phyloP scores from a whole-genome alignment of 1,284 basidiomycete species.

The Ceratobasidium sp. region DNA sequence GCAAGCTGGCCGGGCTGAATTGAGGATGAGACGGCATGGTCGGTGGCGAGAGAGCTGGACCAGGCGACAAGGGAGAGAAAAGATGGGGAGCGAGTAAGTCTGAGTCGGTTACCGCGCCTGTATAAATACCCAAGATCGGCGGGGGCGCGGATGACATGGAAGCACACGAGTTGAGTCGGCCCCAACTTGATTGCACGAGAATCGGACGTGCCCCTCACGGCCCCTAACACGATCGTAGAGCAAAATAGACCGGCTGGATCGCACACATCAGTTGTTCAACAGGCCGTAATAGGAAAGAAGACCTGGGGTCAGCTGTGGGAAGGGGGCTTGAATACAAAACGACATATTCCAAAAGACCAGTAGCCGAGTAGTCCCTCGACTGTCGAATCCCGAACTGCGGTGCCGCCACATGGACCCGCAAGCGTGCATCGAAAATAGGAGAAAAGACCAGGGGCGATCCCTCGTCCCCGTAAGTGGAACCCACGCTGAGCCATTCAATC shows the following conservation, averaged over 20 bases:
- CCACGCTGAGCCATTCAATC: conserved; percentile 13
- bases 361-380: too few species aligned
- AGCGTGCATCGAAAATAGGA: conserved; percentile 29
- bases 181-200: conserved; percentile 14
- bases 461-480: conserved; percentile 9
- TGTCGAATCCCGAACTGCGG: conserved; percentile 4
- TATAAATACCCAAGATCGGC: conserved; percentile 32
- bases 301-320: conserved; percentile 11
- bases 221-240: conserved; percentile 37
- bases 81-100: not conserved
- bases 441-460: conserved; percentile 34
- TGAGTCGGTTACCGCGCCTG: not conserved
- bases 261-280: conserved; percentile 34
- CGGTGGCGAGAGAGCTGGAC: not conserved
- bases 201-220: conserved; percentile 35
- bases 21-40: conserved; percentile 2
- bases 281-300: conserved; percentile 28
- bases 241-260: conserved; percentile 28
- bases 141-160: conserved; percentile 33
- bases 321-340: conserved; percentile 9
- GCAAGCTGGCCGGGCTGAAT: conserved; percentile 16
- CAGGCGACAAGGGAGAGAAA: not conserved
- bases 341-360: conserved; percentile 18
- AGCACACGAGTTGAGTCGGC: not conserved
- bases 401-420: not conserved